Evolutionary conservation across 371 early-diverging fungal genomes (phyloP).

Genomic region (Mucor racemosus): DNA sequence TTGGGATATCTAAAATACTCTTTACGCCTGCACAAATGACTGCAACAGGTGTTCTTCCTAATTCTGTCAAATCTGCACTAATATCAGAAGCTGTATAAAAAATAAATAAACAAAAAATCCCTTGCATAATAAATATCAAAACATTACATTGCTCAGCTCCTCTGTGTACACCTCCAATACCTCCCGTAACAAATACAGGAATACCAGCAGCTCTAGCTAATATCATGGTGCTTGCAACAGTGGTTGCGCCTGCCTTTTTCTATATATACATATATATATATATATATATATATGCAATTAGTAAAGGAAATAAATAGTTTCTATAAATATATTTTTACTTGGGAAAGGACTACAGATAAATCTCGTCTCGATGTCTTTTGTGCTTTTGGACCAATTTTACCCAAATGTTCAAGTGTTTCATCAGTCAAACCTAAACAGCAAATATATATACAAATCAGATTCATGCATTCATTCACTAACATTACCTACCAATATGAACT

Average conservation of each 20-base stretch:
- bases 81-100: slow-evolving; percentile 73
- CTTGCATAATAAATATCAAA: background rate
- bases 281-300: background rate
- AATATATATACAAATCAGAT: background rate
- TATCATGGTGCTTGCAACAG: slow-evolving; percentile 90
- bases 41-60: slow-evolving; percentile 89
- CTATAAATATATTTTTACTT: slow-evolving; percentile 36
- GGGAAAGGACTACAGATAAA: slow-evolving; percentile 73
- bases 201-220: slow-evolving; percentile 87
- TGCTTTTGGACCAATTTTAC: slow-evolving; percentile 62
- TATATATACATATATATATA: slow-evolving; percentile 24
- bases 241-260: slow-evolving; percentile 82
- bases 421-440: slow-evolving; percentile 37
- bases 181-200: slow-evolving; percentile 92
- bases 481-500: slow-evolving; percentile 72
- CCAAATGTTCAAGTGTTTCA: slow-evolving; percentile 68
- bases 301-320: too few species aligned
- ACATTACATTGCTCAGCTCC: slow-evolving; percentile 74
- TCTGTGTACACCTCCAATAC: slow-evolving; percentile 96
- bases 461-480: background rate
- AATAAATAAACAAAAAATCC: background rate
- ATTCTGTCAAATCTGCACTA: slow-evolving; percentile 91
- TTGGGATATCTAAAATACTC: slow-evolving; percentile 88
- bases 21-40: slow-evolving; percentile 96
- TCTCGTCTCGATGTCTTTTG: slow-evolving; percentile 88